A percentile compares a stretch with the other conserved stretches of the same genome.
These are phyloP conservation scores for Fomes fomentarius DNA, from an alignment of 1,284 basidiomycete species.

Conservation along the genomic window DNA sequence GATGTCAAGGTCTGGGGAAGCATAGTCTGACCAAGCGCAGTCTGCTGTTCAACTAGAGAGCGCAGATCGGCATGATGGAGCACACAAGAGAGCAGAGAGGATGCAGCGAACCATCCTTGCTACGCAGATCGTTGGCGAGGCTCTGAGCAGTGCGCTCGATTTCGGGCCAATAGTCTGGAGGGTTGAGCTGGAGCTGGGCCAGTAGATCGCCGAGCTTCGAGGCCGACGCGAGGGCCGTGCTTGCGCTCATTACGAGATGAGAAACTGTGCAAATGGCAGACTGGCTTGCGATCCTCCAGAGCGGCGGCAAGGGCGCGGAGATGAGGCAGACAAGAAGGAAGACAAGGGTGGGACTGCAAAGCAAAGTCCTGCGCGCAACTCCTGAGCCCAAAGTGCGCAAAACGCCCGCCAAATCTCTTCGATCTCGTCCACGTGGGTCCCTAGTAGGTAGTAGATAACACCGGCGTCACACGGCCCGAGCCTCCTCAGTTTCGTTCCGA, in stretches of 20 bases:
- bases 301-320: conserved; percentile 1
- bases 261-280: neutral
- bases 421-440: conserved; percentile 16
- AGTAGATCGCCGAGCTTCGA: conserved; percentile 37
- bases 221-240: conserved; percentile 29
- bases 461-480: conserved; percentile 7
- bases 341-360: conserved; percentile 4
- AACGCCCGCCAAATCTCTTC: conserved; percentile 3
- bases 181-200: conserved; percentile 35
- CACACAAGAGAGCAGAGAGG: conserved; percentile 21
- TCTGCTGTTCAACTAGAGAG: conserved; percentile 65
- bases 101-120: conserved; percentile 44
- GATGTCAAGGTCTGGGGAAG: conserved; percentile 67
- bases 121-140: conserved; percentile 64
- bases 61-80: conserved; percentile 13
- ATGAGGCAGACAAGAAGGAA: conserved; percentile 6
- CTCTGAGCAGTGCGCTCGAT: conserved; percentile 55
- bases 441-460: conserved; percentile 8
- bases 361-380: conserved; percentile 4
- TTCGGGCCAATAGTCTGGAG: conserved; percentile 50
- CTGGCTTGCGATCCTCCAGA: neutral
- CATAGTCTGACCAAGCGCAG: conserved; percentile 62
- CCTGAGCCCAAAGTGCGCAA: conserved; percentile 7
- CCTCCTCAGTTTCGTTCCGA: neutral
- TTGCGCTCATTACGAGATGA: conserved; percentile 26